A percentile compares a stretch with the other conserved stretches of the same genome.
phyloP scores from a whole-genome alignment of 1,139 yeast genomes.

The Hyphopichia burtonii region DNA sequence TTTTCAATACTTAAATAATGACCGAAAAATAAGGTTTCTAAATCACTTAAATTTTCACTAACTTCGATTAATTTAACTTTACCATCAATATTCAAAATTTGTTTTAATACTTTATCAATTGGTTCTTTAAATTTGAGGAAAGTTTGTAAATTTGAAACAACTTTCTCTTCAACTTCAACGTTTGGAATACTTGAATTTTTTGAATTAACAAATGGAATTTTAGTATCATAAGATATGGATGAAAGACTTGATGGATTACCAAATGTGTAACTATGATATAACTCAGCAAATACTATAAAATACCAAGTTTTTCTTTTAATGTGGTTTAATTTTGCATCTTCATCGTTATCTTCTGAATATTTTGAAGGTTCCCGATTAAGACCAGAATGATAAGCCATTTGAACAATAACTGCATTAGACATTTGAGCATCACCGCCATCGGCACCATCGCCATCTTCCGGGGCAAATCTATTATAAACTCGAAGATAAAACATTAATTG shows the following conservation, averaged over 20 bases:
- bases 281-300: conserved; percentile 1
- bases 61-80: conserved; percentile 20
- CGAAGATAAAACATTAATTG: conserved; percentile 35
- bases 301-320: conserved; percentile 54
- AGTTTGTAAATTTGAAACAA: background rate
- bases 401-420: conserved; percentile 25
- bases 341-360: conserved; percentile 9
- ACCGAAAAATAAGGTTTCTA: conserved; percentile 26
- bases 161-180: background rate
- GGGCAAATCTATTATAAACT: conserved; percentile 29
- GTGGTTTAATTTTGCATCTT: conserved; percentile 30
- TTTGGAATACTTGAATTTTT: conserved; percentile 1
- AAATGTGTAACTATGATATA: conserved; percentile 2
- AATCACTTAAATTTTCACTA: conserved; percentile 20
- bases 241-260: conserved; percentile 2
- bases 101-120: conserved; percentile 18
- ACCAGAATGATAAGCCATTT: conserved; percentile 33
- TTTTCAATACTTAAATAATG: conserved; percentile 21
- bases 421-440: conserved; percentile 35
- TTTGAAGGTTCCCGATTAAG: conserved; percentile 26
- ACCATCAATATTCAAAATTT: conserved; percentile 21
- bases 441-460: conserved; percentile 37
- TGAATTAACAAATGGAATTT: background rate
- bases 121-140: background rate
- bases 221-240: conserved; percentile 1